Percentiles rank a stretch among this genome's conserved stretches.
Conservation (phyloP, 2,329 filamentous ascomycete genomes). For the Ceratocystiopsis sp. region DNA sequence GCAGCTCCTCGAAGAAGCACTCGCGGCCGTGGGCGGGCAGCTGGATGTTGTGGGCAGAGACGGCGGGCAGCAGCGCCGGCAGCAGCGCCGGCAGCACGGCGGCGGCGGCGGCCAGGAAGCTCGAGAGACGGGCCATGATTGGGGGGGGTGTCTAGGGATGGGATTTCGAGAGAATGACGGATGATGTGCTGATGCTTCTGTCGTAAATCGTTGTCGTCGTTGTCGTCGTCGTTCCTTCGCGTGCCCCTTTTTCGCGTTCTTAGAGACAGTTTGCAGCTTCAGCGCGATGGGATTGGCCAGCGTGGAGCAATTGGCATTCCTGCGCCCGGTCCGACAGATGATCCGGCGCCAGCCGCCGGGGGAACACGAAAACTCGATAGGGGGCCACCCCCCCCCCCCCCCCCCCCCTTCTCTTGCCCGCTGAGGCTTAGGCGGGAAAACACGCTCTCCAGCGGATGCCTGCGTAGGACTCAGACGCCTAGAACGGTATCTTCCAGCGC, state of each 20-base stretch:
- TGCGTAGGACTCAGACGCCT: too few relatives aligned
- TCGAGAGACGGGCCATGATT: conserved; percentile 10
- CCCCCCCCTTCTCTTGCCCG: too few relatives aligned
- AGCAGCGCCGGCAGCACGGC: conserved; percentile 12
- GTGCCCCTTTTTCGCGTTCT: too few relatives aligned
- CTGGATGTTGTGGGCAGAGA: conserved; percentile 86
- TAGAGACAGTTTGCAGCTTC: too few relatives aligned
- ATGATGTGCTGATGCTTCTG: too few relatives aligned
- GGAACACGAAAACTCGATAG: neutral
- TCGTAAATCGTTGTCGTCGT: too few relatives aligned
- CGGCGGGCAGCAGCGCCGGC: conserved; percentile 32
- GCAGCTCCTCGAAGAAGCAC: conserved; percentile 91
- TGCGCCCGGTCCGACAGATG: conserved; percentile 2
- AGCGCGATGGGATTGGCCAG: too few relatives aligned
- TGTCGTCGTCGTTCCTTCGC: too few relatives aligned
- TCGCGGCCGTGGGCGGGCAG: conserved; percentile 84
- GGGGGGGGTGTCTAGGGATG: neutral
- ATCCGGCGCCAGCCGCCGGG: neutral
- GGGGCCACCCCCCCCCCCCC: neutral
- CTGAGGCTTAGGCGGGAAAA: too few relatives aligned
- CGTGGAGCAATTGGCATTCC: neutral
- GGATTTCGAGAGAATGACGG: too few relatives aligned
- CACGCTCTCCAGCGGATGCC: too few relatives aligned
- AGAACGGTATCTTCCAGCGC: too few relatives aligned
- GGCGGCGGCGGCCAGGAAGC: conserved; percentile 29